Evolutionary conservation across 1,284 basidiomycete genomes (phyloP).

Genomic region (Chondrostereum purpureum): DNA sequence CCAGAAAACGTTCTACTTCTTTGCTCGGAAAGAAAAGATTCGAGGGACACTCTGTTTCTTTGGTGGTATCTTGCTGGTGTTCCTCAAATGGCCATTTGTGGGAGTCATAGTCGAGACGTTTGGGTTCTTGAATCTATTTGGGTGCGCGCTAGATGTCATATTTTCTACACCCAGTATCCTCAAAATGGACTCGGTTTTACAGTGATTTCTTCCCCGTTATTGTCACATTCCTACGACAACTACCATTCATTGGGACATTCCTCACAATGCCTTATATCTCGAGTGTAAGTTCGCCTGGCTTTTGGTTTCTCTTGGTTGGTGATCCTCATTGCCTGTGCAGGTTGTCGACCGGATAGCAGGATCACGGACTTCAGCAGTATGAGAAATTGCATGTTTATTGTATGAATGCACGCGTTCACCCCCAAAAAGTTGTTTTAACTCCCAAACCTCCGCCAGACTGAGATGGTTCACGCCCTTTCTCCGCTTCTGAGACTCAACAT

Average conservation of each 20-base stretch:
- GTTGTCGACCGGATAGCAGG: constrained; percentile 70
- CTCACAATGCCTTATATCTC: constrained; percentile 84
- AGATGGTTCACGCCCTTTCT: no score
- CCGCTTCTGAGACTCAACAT: no score
- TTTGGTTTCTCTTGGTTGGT: constrained; percentile 10
- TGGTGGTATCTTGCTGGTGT: constrained; percentile 83
- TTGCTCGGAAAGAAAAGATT: constrained; percentile 93
- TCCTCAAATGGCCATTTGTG: constrained; percentile 88
- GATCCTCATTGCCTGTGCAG: constrained; percentile 26
- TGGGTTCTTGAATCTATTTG: constrained; percentile 96
- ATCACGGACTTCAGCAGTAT: constrained; percentile 72
- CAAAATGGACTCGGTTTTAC: constrained; percentile 15
- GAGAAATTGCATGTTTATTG: no score
- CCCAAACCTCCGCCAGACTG: no score
- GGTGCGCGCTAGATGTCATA: constrained; percentile 59
- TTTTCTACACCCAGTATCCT: no score
- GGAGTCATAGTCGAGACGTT: constrained; percentile 94
- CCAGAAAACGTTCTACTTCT: constrained; percentile 97
- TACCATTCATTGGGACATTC: constrained; percentile 87
- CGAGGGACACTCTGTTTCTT: constrained; percentile 92
- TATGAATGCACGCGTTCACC: no score
- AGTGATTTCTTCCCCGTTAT: constrained; percentile 99
- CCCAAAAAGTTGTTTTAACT: no score
- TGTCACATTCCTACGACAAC: constrained; percentile 89
- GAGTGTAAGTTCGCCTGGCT: constrained; percentile 38